phyloP scores from a whole-genome alignment of 495 filamentous ascomycete species.

The Talaromyces stipitatus region DNA sequence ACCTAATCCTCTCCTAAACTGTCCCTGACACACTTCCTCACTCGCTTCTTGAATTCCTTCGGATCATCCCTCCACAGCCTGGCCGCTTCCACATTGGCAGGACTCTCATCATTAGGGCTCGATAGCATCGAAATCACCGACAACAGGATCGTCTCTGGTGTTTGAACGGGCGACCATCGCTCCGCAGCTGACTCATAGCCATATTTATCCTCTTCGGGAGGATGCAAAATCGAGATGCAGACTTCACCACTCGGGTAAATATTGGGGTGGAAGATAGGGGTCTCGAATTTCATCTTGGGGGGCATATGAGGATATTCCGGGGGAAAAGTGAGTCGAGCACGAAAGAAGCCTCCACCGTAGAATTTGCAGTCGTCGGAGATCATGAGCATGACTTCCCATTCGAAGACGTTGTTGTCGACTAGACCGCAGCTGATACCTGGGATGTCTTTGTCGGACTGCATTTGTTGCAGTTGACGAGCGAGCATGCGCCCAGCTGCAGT shows the following conservation, averaged over 20 bases:
- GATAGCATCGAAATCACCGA: constrained; percentile 91
- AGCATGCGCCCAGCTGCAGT: constrained; percentile 67
- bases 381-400: constrained; percentile 99
- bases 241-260: constrained; percentile 86
- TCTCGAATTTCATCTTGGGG: constrained; percentile 85
- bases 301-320: constrained; percentile 81
- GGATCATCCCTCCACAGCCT: constrained; percentile 77
- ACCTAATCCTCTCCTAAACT: constrained; percentile 69
- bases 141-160: constrained; percentile 87
- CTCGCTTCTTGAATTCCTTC: constrained; percentile 70
- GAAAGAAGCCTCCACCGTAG: constrained; percentile 93
- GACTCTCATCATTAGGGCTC: constrained; percentile 90
- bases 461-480: constrained; percentile 79
- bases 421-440: constrained; percentile 91
- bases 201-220: constrained; percentile 91
- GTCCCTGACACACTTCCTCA: constrained; percentile 70
- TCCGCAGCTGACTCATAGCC: constrained; percentile 91
- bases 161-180: constrained; percentile 95
- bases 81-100: constrained; percentile 91
- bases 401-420: constrained; percentile 84
- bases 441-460: constrained; percentile 86
- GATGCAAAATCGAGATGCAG: constrained; percentile 95
- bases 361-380: constrained; percentile 93
- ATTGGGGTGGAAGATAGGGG: constrained; percentile 90
- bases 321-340: constrained; percentile 71